Conservation (phyloP, 164 flowering plant species). For the Vitis labrusca region DNA sequence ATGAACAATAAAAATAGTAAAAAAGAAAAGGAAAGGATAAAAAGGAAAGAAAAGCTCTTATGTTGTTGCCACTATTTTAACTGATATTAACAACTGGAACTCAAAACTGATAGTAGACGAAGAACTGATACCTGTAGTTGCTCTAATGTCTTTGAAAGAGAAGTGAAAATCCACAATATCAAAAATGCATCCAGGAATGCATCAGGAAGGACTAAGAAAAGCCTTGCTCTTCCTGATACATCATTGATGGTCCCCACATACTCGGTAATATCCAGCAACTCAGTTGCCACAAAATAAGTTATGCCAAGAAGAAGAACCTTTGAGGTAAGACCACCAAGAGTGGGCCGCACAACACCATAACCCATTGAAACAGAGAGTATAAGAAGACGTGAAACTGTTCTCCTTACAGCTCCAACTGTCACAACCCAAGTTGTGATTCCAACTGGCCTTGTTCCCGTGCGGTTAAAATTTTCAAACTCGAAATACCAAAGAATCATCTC, state of each 20-base stretch:
- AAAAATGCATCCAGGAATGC: slow-evolving; percentile 88
- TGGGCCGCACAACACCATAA: slow-evolving; percentile 92
- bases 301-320: slow-evolving; percentile 86
- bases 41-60: no score
- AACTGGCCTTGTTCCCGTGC: slow-evolving; percentile 75
- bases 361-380: slow-evolving; percentile 91
- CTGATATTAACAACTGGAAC: not conserved
- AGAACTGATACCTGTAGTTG: slow-evolving; percentile 76
- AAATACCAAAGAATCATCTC: slow-evolving; percentile 92
- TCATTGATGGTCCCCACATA: slow-evolving; percentile 90
- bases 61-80: no score
- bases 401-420: slow-evolving; percentile 84
- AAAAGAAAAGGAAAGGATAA: not conserved
- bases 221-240: slow-evolving; percentile 87
- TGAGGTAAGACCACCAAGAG: slow-evolving; percentile 92
- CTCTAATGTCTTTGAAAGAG: slow-evolving; percentile 87
- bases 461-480: slow-evolving; percentile 74
- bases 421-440: slow-evolving; percentile 88
- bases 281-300: slow-evolving; percentile 86
- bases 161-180: slow-evolving; percentile 91
- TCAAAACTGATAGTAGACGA: slow-evolving; percentile 1
- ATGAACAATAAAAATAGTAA: not conserved
- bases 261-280: slow-evolving; percentile 82
- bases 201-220: slow-evolving; percentile 84
- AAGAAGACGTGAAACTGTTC: slow-evolving; percentile 81